Base-by-base conservation (phyloP, 139 green algal genomes). In the Chlamydomonas sphaeroides region DNA sequence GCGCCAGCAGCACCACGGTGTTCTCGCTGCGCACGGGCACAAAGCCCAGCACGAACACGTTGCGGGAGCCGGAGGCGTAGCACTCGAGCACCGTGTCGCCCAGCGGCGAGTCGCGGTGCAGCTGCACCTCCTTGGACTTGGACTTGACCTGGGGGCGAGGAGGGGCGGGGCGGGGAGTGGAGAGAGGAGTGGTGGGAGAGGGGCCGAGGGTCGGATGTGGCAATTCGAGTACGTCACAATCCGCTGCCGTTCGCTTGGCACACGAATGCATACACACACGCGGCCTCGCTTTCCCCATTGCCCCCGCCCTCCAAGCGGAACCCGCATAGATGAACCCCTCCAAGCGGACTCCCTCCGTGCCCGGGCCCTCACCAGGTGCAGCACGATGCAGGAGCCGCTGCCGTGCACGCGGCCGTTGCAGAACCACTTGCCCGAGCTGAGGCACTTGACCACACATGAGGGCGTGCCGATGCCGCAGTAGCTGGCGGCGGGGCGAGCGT, bases 41-140 rank as follows among this genome's bases (percentile, higher is more conserved):
- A 90, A 98, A 99, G 26, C 97, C 97, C 33, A 99, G 91, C 62
- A 94, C 90, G 89, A 99, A 99, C 7, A 98, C 90, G 88, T 99
- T 99, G 63, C 95, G 89, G 28, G 79, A 92, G 62, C 95, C 96
- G 49, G 88, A 94, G 75, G 93, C 92, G 87, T 99, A 99, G 91
- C 97, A 99, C 91, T 99, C 97, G 30, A 99, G 91, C 66, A 98
- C 86, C 6, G 95, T 94, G 18, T 99, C 96, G 0, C 97, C 97
- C 38, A 99, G 92, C 4, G 97, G 97, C 39, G 84, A 95, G 87
- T 98, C 92, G 77, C 90, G 93, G 90, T 99, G 97, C 77, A 99
- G 93, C 78, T 91, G 79, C 25, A 98, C 94, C 85, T 99, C 74
- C 59, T 90, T 90, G 45, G 53, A 80, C 68, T 90, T 83, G 48